phyloP scores from a whole-genome alignment of 768 basidiomycete genomes.

The Pleurotus pulmonarius region DNA sequence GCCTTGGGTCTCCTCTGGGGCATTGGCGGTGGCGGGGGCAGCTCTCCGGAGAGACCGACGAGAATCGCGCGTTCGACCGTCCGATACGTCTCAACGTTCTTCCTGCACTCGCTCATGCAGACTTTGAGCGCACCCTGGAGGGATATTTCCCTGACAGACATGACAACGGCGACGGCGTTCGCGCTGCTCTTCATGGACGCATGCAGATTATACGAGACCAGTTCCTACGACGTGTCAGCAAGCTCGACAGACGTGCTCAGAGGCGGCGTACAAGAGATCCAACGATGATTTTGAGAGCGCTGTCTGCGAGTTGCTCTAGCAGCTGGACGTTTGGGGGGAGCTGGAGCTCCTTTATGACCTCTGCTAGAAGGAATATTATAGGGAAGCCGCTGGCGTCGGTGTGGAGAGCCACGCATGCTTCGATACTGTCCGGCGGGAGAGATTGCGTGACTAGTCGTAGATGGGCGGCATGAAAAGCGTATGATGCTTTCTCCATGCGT shows the following conservation, averaged over 20 bases:
- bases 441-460: constrained; percentile 21
- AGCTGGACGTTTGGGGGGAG: constrained; percentile 23
- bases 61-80: constrained; percentile 21
- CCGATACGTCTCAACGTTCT: constrained; percentile 31
- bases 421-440: constrained; percentile 32
- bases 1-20: constrained; percentile 3
- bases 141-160: constrained; percentile 36
- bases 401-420: constrained; percentile 42
- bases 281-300: constrained; percentile 46
- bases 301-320: constrained; percentile 19
- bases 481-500: constrained; percentile 33
- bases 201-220: constrained; percentile 50
- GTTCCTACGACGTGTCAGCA: constrained; percentile 37
- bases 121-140: constrained; percentile 47
- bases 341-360: constrained; percentile 45
- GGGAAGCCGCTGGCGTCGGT: constrained; percentile 45
- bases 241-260: neutral
- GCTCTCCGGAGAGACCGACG: neutral
- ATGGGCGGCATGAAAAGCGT: constrained; percentile 33
- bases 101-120: constrained; percentile 34
- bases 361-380: constrained; percentile 49
- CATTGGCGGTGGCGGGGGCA: constrained; percentile 12
- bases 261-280: constrained; percentile 44
- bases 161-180: constrained; percentile 51
- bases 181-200: constrained; percentile 29